A percentile compares a stretch with the other conserved stretches of the same genome.
phyloP scores from a whole-genome alignment of 1,284 basidiomycete genomes.

The Puccinia polysora region DNA sequence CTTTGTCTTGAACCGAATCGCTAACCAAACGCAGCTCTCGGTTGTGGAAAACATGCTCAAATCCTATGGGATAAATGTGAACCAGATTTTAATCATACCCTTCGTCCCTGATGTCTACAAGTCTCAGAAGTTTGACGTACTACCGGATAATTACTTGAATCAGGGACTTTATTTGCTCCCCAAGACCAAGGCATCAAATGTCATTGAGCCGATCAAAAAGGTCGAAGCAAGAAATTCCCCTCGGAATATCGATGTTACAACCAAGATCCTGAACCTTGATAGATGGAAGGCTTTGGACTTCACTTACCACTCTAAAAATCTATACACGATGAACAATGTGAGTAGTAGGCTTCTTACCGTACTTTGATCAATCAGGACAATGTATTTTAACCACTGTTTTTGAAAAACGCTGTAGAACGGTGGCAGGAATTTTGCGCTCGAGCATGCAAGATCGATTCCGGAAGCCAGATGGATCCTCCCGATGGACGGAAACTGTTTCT shows the following conservation, averaged over 20 bases:
- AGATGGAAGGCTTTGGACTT: conserved; percentile 51
- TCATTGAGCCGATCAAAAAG: conserved; percentile 32
- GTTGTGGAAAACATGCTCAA: conserved; percentile 48
- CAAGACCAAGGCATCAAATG: conserved; percentile 40
- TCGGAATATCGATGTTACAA: background rate
- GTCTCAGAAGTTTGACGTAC: conserved; percentile 10
- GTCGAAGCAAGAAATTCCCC: background rate
- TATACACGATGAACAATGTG: conserved; percentile 53
- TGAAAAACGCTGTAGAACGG: conserved; percentile 48
- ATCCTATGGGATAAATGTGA: conserved; percentile 47
- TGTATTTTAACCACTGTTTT: background rate
- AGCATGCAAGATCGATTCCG: conserved; percentile 49
- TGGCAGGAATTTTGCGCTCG: conserved; percentile 51
- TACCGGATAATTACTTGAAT: conserved; percentile 8
- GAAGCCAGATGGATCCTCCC: conserved; percentile 51
- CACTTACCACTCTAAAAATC: conserved; percentile 51
- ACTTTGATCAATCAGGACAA: background rate
- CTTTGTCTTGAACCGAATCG: conserved; percentile 52
- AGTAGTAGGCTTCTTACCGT: conserved; percentile 31
- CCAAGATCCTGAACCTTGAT: background rate
- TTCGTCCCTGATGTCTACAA: conserved; percentile 50
- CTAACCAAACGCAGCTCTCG: conserved; percentile 47
- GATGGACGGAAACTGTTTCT: conserved; percentile 52
- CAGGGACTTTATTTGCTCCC: conserved; percentile 24
- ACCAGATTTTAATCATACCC: conserved; percentile 50